Conservation (phyloP, 2,329 filamentous ascomycete species). For the Capronia coronata region DNA sequence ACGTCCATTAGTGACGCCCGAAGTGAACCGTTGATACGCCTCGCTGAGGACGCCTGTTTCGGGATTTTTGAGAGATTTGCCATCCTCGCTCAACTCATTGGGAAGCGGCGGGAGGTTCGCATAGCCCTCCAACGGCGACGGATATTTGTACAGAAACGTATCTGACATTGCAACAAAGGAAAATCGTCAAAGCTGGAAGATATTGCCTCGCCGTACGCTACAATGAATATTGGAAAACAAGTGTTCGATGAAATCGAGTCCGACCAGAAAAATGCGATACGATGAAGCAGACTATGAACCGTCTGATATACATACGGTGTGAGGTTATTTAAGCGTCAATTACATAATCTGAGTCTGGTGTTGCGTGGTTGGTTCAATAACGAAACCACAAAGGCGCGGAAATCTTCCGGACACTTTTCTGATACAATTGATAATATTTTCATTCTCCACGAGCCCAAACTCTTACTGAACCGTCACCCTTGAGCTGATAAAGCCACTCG, state of each 20-base stretch:
- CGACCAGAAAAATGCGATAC: neutral
- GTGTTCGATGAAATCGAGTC: too few species aligned
- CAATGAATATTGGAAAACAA: too few species aligned
- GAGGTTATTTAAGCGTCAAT: neutral
- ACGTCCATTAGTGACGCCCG: slow-evolving; percentile 57
- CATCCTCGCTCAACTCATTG: slow-evolving; percentile 59
- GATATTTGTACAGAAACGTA: slow-evolving; percentile 49
- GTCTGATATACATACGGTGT: too few species aligned
- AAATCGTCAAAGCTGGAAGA: neutral
- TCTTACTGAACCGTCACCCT: slow-evolving; percentile 68
- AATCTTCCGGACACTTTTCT: too few species aligned
- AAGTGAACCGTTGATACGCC: slow-evolving; percentile 64
- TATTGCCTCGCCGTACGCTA: neutral
- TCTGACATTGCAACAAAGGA: slow-evolving; percentile 40
- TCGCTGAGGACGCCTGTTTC: slow-evolving; percentile 54
- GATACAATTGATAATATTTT: too few species aligned
- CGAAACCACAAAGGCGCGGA: too few species aligned
- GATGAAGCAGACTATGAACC: too few species aligned
- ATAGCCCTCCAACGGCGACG: slow-evolving; percentile 49
- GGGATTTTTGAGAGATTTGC: slow-evolving; percentile 69
- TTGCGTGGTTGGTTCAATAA: too few species aligned
- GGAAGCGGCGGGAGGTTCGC: slow-evolving; percentile 44
- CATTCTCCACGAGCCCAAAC: slow-evolving; percentile 75
- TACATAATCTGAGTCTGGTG: neutral
- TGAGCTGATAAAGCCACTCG: slow-evolving; percentile 76